Percentiles rank a stretch among this genome's conserved stretches.
phyloP scores from a whole-genome alignment of 2,329 filamentous ascomycete species.

The Sporothrix dimorphospora region DNA sequence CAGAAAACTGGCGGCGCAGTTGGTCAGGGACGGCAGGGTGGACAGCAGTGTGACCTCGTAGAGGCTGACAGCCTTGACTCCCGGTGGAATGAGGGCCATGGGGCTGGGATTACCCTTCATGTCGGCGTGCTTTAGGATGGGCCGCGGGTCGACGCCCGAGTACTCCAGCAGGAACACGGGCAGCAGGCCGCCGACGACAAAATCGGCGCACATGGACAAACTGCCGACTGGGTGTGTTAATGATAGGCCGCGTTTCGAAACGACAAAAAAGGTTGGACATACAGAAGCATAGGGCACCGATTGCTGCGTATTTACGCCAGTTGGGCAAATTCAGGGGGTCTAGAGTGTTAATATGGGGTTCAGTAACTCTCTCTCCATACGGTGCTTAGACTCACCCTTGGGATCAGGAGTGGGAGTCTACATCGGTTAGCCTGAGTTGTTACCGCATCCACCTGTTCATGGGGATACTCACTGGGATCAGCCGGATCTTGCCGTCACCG shows the following conservation, averaged over 20 bases:
- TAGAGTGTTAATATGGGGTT: neutral
- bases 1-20: conserved; percentile 40
- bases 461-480: conserved; percentile 27
- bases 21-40: neutral
- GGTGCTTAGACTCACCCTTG: conserved; percentile 4
- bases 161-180: conserved; percentile 46
- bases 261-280: no score
- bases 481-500: conserved; percentile 25
- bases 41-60: conserved; percentile 14
- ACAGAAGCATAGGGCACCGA: conserved; percentile 37
- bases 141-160: conserved; percentile 40
- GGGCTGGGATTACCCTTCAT: conserved; percentile 35
- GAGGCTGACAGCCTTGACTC: conserved; percentile 30
- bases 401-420: conserved; percentile 32
- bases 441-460: no score
- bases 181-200: conserved; percentile 41
- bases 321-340: conserved; percentile 41
- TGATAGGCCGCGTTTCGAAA: no score
- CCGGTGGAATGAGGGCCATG: conserved; percentile 40
- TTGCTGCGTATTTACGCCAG: conserved; percentile 42
- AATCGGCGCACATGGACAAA: conserved; percentile 39
- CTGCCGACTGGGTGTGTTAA: conserved; percentile 25
- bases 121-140: conserved; percentile 32
- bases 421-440: neutral
- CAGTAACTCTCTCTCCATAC: neutral